Evolutionary conservation across 495 filamentous ascomycete genomes (phyloP).

Genomic region (Copromyces sp.): DNA sequence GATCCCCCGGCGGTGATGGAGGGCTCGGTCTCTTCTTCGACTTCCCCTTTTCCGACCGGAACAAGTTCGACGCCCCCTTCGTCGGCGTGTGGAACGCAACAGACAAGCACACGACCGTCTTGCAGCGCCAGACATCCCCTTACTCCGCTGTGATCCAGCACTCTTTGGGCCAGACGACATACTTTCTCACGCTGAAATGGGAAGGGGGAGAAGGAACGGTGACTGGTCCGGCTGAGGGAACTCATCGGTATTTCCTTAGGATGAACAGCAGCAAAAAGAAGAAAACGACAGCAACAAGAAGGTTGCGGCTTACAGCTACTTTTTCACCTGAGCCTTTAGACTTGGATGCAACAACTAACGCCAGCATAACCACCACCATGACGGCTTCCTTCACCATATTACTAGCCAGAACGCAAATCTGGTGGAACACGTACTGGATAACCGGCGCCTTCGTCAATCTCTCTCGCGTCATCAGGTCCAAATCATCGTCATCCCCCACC

Average conservation of each 20-base stretch:
- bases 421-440: conserved; percentile 37
- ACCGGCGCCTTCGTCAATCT: conserved; percentile 39
- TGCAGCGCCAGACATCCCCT: conserved; percentile 12
- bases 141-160: conserved; percentile 34
- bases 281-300: conserved; percentile 2
- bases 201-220: conserved; percentile 22
- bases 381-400: conserved; percentile 2
- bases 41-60: conserved; percentile 36
- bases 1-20: not conserved
- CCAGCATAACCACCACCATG: not conserved
- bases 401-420: conserved; percentile 1
- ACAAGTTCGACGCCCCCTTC: conserved; percentile 39
- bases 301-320: conserved; percentile 20
- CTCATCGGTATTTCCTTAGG: conserved; percentile 36
- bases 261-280: not conserved
- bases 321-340: conserved; percentile 17
- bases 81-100: conserved; percentile 39
- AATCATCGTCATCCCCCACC: conserved; percentile 13
- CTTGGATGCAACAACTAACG: not conserved
- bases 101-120: conserved; percentile 30
- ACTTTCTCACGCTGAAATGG: conserved; percentile 33
- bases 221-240: conserved; percentile 18
- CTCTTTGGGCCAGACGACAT: conserved; percentile 33
- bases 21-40: conserved; percentile 40
- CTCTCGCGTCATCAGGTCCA: conserved; percentile 14